Evolutionary conservation across 1,139 yeast species (phyloP).

Genomic region (Suhomyces ambrosiae): DNA sequence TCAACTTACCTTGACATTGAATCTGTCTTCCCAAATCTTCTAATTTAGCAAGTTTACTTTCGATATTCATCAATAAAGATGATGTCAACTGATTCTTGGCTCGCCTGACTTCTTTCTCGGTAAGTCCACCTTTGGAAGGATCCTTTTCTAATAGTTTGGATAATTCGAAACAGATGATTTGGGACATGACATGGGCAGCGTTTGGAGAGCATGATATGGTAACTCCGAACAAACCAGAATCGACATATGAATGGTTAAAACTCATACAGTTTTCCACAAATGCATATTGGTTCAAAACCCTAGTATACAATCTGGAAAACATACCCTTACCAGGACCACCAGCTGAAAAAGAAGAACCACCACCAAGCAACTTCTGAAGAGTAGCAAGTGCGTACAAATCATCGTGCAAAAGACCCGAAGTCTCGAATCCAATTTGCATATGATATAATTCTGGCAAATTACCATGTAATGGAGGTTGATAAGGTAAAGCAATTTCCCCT

Average conservation of each 20-base stretch:
- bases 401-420: conserved; percentile 78
- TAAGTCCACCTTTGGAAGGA: conserved; percentile 60
- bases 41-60: conserved; percentile 84
- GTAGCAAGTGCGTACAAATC: conserved; percentile 92
- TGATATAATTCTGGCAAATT: conserved; percentile 83
- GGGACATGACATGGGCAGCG: conserved; percentile 82
- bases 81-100: conserved; percentile 92
- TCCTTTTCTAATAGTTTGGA: conserved; percentile 58
- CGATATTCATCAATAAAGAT: conserved; percentile 90
- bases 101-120: conserved; percentile 73
- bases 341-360: conserved; percentile 96
- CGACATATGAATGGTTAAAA: conserved; percentile 88
- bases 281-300: conserved; percentile 88
- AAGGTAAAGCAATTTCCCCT: conserved; percentile 72
- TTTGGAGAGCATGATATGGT: conserved; percentile 83
- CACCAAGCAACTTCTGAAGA: conserved; percentile 90
- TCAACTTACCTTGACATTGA: conserved; percentile 75
- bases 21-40: conserved; percentile 97
- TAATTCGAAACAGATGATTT: conserved; percentile 77
- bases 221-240: conserved; percentile 90
- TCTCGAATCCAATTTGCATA: conserved; percentile 86
- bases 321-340: conserved; percentile 99
- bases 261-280: conserved; percentile 87
- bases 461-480: conserved; percentile 66
- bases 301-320: conserved; percentile 91